Evolutionary conservation across 2,329 filamentous ascomycete genomes (phyloP).

Genomic region (Xylogone sp.): DNA sequence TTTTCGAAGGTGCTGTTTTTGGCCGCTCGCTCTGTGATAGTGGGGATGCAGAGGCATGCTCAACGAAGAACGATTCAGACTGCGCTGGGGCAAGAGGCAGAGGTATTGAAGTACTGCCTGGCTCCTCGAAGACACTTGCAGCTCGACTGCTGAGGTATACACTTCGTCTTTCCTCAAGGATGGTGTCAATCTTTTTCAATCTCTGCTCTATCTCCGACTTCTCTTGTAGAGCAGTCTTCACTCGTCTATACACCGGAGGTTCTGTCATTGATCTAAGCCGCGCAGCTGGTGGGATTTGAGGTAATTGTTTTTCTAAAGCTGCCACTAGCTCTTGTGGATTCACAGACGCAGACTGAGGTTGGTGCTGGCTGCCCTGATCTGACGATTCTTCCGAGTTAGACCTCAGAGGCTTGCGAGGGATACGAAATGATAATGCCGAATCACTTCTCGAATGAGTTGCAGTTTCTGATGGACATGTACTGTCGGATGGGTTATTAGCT

Average conservation of each 20-base stretch:
- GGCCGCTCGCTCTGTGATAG: conserved; percentile 18
- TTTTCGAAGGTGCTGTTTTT: conserved; percentile 32
- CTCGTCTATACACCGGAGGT: conserved; percentile 24
- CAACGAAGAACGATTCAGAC: conserved; percentile 40
- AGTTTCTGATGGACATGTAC: conserved; percentile 14
- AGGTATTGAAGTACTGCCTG: conserved; percentile 40
- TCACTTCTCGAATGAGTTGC: conserved; percentile 23
- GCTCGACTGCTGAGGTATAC: conserved; percentile 39
- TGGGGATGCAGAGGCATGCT: conserved; percentile 30
- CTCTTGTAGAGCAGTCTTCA: conserved; percentile 27
- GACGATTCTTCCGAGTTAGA: conserved; percentile 21
- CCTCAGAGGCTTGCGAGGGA: conserved; percentile 25
- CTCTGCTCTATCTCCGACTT: conserved; percentile 53
- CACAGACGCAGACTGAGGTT: conserved; percentile 17
- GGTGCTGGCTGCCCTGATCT: conserved; percentile 17
- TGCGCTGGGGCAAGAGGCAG: conserved; percentile 51
- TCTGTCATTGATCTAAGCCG: conserved; percentile 24
- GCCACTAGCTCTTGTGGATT: conserved; percentile 20
- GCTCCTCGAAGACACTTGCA: conserved; percentile 21
- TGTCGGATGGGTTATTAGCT: conserved; percentile 4
- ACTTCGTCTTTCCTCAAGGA: conserved; percentile 55
- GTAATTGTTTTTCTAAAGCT: conserved; percentile 19
- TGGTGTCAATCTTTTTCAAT: conserved; percentile 55
- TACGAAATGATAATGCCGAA: conserved; percentile 22
- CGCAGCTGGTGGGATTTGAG: conserved; percentile 18